Percentiles rank a stretch among this genome's conserved stretches.
Evolutionary conservation across 495 filamentous ascomycete genomes (phyloP).

Genomic region (Xylaria venustula): DNA sequence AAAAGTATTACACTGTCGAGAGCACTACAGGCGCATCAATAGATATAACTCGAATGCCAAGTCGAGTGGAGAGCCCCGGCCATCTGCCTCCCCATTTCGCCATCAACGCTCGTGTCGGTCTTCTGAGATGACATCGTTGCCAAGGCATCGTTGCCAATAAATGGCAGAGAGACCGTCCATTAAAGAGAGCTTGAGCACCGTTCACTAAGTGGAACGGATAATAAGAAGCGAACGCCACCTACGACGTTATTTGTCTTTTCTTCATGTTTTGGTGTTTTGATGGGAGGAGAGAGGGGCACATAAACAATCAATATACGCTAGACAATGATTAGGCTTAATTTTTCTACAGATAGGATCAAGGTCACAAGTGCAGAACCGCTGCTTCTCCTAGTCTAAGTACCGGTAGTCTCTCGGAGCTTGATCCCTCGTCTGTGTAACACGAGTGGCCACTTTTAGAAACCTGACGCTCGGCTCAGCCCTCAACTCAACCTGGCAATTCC

Average conservation of each 20-base stretch:
- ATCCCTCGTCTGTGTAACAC: not conserved
- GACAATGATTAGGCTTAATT: not conserved
- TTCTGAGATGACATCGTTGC: not conserved
- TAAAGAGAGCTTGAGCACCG: not conserved
- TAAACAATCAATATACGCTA: not conserved
- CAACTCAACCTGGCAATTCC: not conserved
- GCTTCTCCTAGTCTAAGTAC: not conserved
- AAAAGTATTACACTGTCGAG: not conserved
- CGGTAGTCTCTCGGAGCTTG: no score
- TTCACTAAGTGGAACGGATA: not conserved
- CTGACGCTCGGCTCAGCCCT: slow-evolving; percentile 3
- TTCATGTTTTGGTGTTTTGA: not conserved
- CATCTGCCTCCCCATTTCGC: not conserved
- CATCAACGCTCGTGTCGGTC: not conserved
- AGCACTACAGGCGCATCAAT: not conserved
- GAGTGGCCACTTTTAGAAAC: not conserved
- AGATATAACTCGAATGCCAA: not conserved
- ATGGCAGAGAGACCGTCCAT: not conserved
- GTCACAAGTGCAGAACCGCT: not conserved
- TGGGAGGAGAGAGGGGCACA: not conserved
- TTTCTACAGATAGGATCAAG: not conserved
- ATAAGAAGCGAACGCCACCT: not conserved
- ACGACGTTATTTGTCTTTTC: not conserved
- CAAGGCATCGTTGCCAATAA: no score
- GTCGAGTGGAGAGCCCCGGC: not conserved